A percentile compares a stretch with the other conserved stretches of the same genome.
These are phyloP conservation scores for Eucalyptus marginata DNA, from an alignment of 345 rosid genomes.

Conservation along the genomic window DNA sequence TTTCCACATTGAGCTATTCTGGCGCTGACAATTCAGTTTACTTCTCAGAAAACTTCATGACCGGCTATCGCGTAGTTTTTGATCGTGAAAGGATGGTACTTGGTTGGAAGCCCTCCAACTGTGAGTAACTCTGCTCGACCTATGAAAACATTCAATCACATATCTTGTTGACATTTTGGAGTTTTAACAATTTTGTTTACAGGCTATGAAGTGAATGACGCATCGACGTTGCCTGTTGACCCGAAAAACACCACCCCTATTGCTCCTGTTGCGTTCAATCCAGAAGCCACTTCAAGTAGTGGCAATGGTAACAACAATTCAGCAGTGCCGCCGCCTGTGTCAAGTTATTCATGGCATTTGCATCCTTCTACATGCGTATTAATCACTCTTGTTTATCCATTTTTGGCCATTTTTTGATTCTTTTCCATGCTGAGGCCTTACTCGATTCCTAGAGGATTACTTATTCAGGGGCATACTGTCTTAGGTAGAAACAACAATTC, in stretches of 20 bases:
- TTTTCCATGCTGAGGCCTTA: background rate
- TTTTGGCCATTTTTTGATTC: slow-evolving; percentile 17
- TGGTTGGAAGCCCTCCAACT: slow-evolving; percentile 62
- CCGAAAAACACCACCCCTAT: slow-evolving; percentile 16
- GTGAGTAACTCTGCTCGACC: slow-evolving; percentile 21
- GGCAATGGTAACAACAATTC: background rate
- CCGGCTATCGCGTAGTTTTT: slow-evolving; percentile 52
- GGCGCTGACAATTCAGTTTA: background rate
- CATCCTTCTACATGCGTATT: background rate
- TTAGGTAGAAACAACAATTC: background rate
- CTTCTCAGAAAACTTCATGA: slow-evolving; percentile 78
- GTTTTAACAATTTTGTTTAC: background rate
- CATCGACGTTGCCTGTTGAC: slow-evolving; percentile 23
- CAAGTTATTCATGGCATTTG: background rate
- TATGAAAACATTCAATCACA: background rate
- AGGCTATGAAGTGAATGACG: slow-evolving; percentile 22
- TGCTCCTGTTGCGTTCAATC: slow-evolving; percentile 54
- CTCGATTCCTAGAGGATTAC: background rate
- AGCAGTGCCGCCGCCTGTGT: slow-evolving; percentile 3
- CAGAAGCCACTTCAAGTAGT: slow-evolving; percentile 42
- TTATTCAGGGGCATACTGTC: background rate
- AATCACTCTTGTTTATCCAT: slow-evolving; percentile 1
- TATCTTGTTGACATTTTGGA: background rate
- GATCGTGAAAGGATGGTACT: slow-evolving; percentile 52
- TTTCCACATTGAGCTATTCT: background rate